Percentiles rank a stretch among this genome's conserved stretches.
Conservation (phyloP, 2,329 filamentous ascomycete species). For the Teratosphaeria viscida region DNA sequence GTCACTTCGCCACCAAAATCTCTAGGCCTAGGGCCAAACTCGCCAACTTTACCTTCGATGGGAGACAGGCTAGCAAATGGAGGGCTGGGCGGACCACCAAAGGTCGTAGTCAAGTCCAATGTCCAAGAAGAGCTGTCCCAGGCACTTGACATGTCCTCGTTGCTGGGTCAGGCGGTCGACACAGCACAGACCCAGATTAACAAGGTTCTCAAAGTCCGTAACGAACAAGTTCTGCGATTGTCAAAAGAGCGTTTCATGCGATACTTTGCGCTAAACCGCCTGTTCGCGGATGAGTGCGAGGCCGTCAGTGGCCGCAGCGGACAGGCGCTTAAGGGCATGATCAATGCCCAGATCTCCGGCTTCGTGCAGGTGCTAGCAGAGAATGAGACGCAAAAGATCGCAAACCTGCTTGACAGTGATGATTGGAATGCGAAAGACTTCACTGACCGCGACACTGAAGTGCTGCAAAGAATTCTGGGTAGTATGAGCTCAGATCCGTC, state of each 20-base stretch:
- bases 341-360: conserved; percentile 72
- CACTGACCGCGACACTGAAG: conserved; percentile 46
- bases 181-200: conserved; percentile 63
- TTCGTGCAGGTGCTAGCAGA: conserved; percentile 66
- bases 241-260: conserved; percentile 62
- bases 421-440: conserved; percentile 74
- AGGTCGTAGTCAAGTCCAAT: conserved; percentile 5
- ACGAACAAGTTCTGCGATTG: conserved; percentile 60
- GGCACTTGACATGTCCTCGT: conserved; percentile 63
- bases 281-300: conserved; percentile 80
- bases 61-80: conserved; percentile 30
- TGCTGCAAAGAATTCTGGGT: conserved; percentile 56
- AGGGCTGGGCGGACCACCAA: conserved; percentile 4
- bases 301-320: conserved; percentile 71
- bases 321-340: conserved; percentile 62
- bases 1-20: conserved; percentile 10
- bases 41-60: conserved; percentile 32
- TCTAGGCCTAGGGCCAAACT: conserved; percentile 8
- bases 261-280: conserved; percentile 71
- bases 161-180: conserved; percentile 71
- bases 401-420: conserved; percentile 68
- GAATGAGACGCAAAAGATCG: conserved; percentile 61
- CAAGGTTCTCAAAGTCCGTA: conserved; percentile 65
- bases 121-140: conserved; percentile 66
- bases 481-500: conserved; percentile 60